Base-by-base conservation (phyloP, 1,284 basidiomycete species). In the Rhodotorula sp. region DNA sequence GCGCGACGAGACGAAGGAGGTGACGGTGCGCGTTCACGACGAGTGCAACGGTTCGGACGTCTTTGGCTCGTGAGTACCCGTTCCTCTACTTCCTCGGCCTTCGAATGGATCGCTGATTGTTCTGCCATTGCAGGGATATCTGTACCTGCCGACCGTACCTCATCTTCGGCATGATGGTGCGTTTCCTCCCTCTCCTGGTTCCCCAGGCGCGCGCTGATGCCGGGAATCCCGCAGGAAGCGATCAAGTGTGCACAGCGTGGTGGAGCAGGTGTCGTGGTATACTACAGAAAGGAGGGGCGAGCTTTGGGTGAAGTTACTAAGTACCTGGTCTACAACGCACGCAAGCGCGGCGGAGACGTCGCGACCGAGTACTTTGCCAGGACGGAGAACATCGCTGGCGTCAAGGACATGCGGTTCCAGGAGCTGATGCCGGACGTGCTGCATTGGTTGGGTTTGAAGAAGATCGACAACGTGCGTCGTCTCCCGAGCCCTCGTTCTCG, bases 391-490 rank as follows among this genome's bases (percentile, higher is more conserved):
- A 90, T 97, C 70, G 94, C 94, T 0, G 94, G 94, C 13, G 92
- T 96, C 62, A 68, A 76, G 56, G 94, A 95, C 79, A 92, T 94
- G 88, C 86, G 93, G 30, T 94, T 94, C 87, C 92, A 95, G 80
- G 91, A 89, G 2, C 84, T 97, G 69, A 96, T 97, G 94, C 94
- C 94, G 4, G 94, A 98, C 79, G 88, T 96, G 4, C 83, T 98
- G 59, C 91, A 93, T 80, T 95, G 92, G 90, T 81, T 95, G n/a
- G 93, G 93, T 0, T 89, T 95, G 79, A 88, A 80, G 80, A 91
- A 77, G 83, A 88, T 96, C 66, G 87, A 92, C 80, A 89, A 89
- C 79, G n/a, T n/a, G n/a, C n/a, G n/a, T n/a, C n/a, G n/a, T n/a
- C n/a, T n/a, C n/a, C n/a, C n/a, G n/a, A n/a, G n/a, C n/a, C n/a